Conservation (phyloP, 1,284 basidiomycete species). For the Puccinia horiana region DNA sequence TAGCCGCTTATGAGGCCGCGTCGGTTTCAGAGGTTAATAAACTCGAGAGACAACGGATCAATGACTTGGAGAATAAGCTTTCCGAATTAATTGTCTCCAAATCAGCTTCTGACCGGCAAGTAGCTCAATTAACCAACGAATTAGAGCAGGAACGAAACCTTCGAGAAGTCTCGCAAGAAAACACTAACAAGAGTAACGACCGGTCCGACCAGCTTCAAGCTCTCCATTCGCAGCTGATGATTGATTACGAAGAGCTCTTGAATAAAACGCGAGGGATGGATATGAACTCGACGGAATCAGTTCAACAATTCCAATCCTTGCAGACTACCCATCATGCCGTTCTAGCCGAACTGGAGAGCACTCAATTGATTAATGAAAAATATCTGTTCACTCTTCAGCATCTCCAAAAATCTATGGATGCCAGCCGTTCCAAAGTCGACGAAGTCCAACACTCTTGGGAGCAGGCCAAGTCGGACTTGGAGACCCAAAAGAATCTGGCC, state of each 20-base stretch:
- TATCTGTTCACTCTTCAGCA: constrained; percentile 84
- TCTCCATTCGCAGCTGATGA: constrained; percentile 69
- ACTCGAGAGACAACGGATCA: constrained; percentile 76
- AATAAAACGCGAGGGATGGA: constrained; percentile 69
- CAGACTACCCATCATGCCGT: constrained; percentile 74
- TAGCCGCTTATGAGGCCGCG: constrained; percentile 77
- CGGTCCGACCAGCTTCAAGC: constrained; percentile 82
- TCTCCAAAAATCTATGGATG: constrained; percentile 73
- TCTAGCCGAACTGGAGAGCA: constrained; percentile 79
- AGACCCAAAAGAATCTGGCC: constrained; percentile 71
- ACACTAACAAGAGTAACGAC: constrained; percentile 75
- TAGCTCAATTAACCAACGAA: constrained; percentile 67
- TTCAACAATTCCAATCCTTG: constrained; percentile 73
- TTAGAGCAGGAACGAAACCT: constrained; percentile 55
- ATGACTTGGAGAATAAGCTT: constrained; percentile 78
- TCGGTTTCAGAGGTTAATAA: constrained; percentile 65
- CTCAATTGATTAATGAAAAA: constrained; percentile 71
- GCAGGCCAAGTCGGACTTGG: constrained; percentile 69
- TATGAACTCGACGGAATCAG: constrained; percentile 72
- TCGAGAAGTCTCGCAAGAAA: constrained; percentile 74
- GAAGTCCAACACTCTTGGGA: constrained; percentile 78
- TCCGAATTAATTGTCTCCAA: constrained; percentile 72
- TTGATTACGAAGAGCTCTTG: constrained; percentile 74
- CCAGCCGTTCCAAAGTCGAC: constrained; percentile 73
- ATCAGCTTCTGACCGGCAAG: constrained; percentile 70